A percentile compares a stretch with the other conserved stretches of the same genome.
phyloP scores from a whole-genome alignment of 2,329 filamentous ascomycete species.

The Colletotrichum sp. region DNA sequence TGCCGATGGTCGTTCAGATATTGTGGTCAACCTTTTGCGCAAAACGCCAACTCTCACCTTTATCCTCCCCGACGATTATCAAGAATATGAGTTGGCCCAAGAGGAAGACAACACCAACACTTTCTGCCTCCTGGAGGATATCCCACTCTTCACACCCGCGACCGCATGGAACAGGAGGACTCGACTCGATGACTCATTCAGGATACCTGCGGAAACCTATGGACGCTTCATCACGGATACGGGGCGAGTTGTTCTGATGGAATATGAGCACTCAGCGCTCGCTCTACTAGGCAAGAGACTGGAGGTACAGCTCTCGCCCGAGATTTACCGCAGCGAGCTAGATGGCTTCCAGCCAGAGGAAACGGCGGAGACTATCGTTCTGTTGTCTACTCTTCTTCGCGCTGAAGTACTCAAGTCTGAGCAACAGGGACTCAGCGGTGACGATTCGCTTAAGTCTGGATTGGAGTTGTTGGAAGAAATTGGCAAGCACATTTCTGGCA shows the following conservation, averaged over 20 bases:
- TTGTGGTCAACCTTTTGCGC: slow-evolving; percentile 69
- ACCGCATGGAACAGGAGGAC: slow-evolving; percentile 49
- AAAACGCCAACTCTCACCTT: slow-evolving; percentile 79
- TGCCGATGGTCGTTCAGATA: slow-evolving; percentile 45
- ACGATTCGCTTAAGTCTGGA: slow-evolving; percentile 32
- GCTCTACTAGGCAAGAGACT: slow-evolving; percentile 80
- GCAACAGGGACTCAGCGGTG: slow-evolving; percentile 24
- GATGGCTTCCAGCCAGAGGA: slow-evolving; percentile 63
- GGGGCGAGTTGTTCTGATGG: slow-evolving; percentile 76
- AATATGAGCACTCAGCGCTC: slow-evolving; percentile 81
- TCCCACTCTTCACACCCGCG: slow-evolving; percentile 65
- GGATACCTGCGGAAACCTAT: slow-evolving; percentile 68
- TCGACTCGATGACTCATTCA: slow-evolving; percentile 57
- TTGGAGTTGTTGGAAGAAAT: slow-evolving; percentile 60
- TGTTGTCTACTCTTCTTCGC: slow-evolving; percentile 75
- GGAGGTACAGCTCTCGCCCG: slow-evolving; percentile 68
- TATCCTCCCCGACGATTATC: slow-evolving; percentile 73
- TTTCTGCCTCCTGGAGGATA: slow-evolving; percentile 69
- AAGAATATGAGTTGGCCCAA: slow-evolving; percentile 76
- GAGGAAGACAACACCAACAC: slow-evolving; percentile 88
- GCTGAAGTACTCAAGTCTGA: slow-evolving; percentile 47
- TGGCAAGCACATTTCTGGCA: slow-evolving; percentile 60
- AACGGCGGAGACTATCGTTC: slow-evolving; percentile 73
- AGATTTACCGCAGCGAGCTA: slow-evolving; percentile 57
- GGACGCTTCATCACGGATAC: slow-evolving; percentile 80